Evolutionary conservation across 495 filamentous ascomycete genomes (phyloP), one percentile per base, ranked within the genome.

Genomic region (Pyrenula massariospora): DNA sequence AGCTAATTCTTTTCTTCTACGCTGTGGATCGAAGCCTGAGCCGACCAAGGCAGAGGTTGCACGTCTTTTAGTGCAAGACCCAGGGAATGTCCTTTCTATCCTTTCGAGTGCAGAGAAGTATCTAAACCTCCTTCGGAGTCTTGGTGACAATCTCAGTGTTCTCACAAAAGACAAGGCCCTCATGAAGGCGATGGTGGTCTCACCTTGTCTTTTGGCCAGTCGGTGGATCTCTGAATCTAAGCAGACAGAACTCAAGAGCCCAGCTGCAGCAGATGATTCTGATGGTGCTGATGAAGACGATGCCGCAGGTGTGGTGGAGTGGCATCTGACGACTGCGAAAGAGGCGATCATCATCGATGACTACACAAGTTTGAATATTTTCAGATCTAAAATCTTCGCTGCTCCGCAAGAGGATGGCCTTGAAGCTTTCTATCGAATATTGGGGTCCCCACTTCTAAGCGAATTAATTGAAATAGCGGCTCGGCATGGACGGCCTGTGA

Each of bases 41-140:
- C 94, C 94, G 0, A 95, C 84, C 1, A 91, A 85, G 55, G 64
- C 74, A 12, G 93, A 99, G 67, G 77, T 99, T 63, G 91, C 91
- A 2, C 74, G 79, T 10, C 79, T 91, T 64, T 74, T 92, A 25
- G 87, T 86, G 24, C 76, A 75, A 56, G 88, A 95, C 63, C 92
- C 93, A 3, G 86, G 85, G 1, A 78, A 84, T 52, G 72, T 97
- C 24, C 80, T 93, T 21, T 82, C 88, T 22, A 76, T 85, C 21
- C 79, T 97, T 58, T 83, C 88, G 57, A 86, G 83, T 58, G 75
- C 86, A 3, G 88, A 94, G 47, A 91, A 88, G 63, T 97, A 97
- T 63, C 69, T 96, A 23, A 83, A 84, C 60, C 74, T 97, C 22
- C 70, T 99, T 48, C 81, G 84, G 52, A 85, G 78, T 23, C 73